phyloP scores from a whole-genome alignment of 164 flowering plant genomes.

The Piper betle region DNA sequence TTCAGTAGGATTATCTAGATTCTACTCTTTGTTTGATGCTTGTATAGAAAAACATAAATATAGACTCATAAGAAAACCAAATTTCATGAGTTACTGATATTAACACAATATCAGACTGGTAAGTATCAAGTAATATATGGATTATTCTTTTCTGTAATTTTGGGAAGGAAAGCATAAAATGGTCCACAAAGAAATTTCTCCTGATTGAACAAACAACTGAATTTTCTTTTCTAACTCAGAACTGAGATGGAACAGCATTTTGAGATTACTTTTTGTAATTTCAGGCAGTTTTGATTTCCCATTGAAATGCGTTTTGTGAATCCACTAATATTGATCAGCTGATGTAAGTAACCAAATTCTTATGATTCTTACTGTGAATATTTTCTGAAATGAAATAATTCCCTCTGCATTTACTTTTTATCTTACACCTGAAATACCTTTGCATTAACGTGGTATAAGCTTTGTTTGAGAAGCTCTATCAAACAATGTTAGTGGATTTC shows the following conservation, averaged over 20 bases:
- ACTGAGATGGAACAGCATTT: background rate
- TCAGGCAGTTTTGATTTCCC: conserved; percentile 97
- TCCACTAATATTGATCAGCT: conserved; percentile 92
- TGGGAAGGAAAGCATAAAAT: too few relatives aligned
- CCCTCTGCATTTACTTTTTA: background rate
- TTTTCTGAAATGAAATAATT: too few relatives aligned
- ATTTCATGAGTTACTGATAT: background rate
- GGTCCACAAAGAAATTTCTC: too few relatives aligned
- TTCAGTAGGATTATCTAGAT: background rate
- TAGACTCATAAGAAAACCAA: background rate
- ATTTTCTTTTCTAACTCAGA: too few relatives aligned
- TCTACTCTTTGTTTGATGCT: too few relatives aligned
- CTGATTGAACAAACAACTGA: too few relatives aligned
- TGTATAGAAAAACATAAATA: too few relatives aligned
- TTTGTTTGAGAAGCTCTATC: background rate
- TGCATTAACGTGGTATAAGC: too few relatives aligned
- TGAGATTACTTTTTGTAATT: conserved; percentile 10
- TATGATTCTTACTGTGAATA: background rate
- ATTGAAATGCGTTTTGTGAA: conserved; percentile 90
- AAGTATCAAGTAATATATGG: background rate
- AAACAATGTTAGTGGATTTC: background rate
- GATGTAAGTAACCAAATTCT: conserved; percentile 41
- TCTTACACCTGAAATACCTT: too few relatives aligned
- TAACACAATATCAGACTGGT: background rate
- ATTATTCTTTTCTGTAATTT: too few relatives aligned